phyloP scores from a whole-genome alignment of 345 rosid species.

The Cardamine chenopodiifolia region DNA sequence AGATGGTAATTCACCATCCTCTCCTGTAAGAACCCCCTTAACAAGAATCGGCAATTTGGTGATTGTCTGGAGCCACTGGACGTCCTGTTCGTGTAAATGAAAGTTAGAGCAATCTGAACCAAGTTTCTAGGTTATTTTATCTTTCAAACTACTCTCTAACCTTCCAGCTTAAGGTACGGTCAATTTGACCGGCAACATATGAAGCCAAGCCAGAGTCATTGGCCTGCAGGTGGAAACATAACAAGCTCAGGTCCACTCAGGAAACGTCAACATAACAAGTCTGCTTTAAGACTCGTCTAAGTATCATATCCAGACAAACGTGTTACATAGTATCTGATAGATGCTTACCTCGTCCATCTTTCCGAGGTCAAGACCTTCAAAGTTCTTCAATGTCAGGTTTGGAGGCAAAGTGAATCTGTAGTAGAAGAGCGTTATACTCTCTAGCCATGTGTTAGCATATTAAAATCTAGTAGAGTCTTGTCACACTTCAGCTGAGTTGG shows the following conservation, averaged over 20 bases:
- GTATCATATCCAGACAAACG: background rate
- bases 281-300: background rate
- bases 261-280: background rate
- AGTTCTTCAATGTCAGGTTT: constrained; percentile 83
- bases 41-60: constrained; percentile 83
- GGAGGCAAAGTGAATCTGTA: constrained; percentile 83
- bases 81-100: constrained; percentile 51
- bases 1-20: constrained; percentile 59
- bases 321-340: background rate
- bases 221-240: constrained; percentile 51
- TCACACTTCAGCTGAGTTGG: background rate
- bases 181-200: constrained; percentile 90
- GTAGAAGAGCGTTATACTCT: background rate
- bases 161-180: constrained; percentile 90
- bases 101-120: constrained; percentile 2
- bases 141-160: constrained; percentile 38
- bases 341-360: constrained; percentile 71
- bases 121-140: background rate
- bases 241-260: constrained; percentile 5
- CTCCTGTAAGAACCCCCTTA: constrained; percentile 87
- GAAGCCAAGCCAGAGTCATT: constrained; percentile 87
- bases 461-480: background rate
- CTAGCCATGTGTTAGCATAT: background rate
- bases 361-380: constrained; percentile 91
- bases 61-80: constrained; percentile 87